Conservation (phyloP, 177 flowering plant species). For the Vitis hybrid region DNA sequence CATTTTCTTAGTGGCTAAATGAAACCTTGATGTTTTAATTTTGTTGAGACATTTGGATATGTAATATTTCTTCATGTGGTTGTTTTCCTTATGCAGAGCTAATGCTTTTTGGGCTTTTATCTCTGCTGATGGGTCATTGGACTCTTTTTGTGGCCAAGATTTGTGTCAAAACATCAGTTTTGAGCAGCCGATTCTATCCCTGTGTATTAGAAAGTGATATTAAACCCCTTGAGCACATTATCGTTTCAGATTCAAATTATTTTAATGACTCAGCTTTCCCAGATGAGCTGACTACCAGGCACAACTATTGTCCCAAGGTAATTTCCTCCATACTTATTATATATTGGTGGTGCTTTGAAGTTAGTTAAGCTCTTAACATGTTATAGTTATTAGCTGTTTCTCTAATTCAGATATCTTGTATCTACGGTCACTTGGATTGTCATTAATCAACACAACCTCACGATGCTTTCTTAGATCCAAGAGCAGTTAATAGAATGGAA, state of each 20-base stretch:
- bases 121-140: slow-evolving; percentile 65
- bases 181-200: slow-evolving; percentile 44
- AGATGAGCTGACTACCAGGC: slow-evolving; percentile 16
- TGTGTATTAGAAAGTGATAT: slow-evolving; percentile 23
- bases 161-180: slow-evolving; percentile 47
- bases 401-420: no score
- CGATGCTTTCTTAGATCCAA: no score
- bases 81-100: slow-evolving; percentile 49
- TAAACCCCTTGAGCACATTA: neutral
- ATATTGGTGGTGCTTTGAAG: no score
- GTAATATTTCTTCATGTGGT: slow-evolving; percentile 1
- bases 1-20: neutral
- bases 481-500: no score
- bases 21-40: neutral
- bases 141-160: slow-evolving; percentile 46
- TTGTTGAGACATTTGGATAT: neutral
- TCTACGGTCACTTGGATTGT: no score
- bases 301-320: slow-evolving; percentile 62
- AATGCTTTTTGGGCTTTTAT: slow-evolving; percentile 67
- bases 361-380: no score
- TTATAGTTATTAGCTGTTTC: no score
- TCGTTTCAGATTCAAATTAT: slow-evolving; percentile 18
- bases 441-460: no score
- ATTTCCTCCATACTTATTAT: neutral
- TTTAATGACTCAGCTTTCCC: slow-evolving; percentile 26